phyloP scores from a whole-genome alignment of 2,329 filamentous ascomycete genomes.

The Sporothrix sp. region DNA sequence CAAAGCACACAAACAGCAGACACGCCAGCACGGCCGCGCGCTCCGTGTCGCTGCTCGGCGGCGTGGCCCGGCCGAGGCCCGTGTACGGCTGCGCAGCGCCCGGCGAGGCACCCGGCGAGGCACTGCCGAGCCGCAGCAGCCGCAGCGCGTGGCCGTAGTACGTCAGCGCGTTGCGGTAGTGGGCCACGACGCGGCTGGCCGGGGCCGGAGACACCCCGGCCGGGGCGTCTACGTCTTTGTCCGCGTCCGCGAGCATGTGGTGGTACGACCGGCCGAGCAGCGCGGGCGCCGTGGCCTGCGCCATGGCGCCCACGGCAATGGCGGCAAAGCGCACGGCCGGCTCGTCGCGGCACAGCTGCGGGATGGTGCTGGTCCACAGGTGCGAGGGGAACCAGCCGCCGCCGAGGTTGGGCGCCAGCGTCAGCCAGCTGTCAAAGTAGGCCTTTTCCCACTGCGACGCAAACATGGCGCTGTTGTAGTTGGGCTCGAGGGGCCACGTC shows the following conservation, averaged over 20 bases:
- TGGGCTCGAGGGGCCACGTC: conserved; percentile 7
- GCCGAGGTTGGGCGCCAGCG: conserved; percentile 19
- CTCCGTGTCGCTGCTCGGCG: conserved; percentile 16
- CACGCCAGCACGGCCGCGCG: conserved; percentile 28
- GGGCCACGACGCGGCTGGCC: conserved; percentile 6
- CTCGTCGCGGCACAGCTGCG: conserved; percentile 26
- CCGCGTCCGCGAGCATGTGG: neutral
- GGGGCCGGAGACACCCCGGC: too few species aligned
- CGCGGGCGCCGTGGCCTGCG: conserved; percentile 15
- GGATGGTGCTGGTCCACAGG: conserved; percentile 29
- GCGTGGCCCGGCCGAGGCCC: conserved; percentile 5
- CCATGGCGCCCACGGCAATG: conserved; percentile 29
- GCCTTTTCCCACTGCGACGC: conserved; percentile 17
- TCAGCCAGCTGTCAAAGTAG: conserved; percentile 24
- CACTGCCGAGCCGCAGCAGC: conserved; percentile 12
- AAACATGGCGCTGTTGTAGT: conserved; percentile 15
- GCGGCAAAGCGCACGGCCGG: conserved; percentile 29
- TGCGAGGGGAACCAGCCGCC: conserved; percentile 25
- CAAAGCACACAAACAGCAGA: conserved; percentile 31
- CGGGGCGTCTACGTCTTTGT: too few species aligned
- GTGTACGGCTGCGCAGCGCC: neutral
- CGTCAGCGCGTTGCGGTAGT: conserved; percentile 27
- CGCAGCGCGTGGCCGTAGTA: conserved; percentile 28
- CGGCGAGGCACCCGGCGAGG: conserved; percentile 18
- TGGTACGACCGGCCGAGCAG: conserved; percentile 11